phyloP scores from a whole-genome alignment of 2,329 filamentous ascomycete genomes.

The Aspergillus jensenii region DNA sequence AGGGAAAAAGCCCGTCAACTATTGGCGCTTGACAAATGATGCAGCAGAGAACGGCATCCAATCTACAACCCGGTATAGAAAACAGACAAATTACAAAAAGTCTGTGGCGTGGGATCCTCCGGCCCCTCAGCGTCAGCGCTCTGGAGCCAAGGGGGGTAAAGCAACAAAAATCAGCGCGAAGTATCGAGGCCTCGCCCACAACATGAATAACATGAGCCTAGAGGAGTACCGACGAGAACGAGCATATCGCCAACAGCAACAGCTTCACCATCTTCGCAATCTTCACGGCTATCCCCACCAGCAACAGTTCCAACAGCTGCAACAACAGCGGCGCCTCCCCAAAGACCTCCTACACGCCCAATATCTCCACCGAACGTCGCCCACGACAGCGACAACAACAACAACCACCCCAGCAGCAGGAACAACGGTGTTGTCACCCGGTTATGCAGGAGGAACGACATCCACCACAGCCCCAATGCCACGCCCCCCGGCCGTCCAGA shows the following conservation, averaged over 20 bases:
- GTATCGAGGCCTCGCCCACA: constrained; percentile 23
- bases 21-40: constrained; percentile 75
- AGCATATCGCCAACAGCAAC: constrained; percentile 1
- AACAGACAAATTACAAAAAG: constrained; percentile 44
- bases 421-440: constrained; percentile 9
- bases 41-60: constrained; percentile 69
- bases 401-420: constrained; percentile 1
- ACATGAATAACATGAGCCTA: constrained; percentile 12
- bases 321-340: constrained; percentile 11
- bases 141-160: constrained; percentile 43
- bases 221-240: constrained; percentile 23
- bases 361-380: constrained; percentile 10
- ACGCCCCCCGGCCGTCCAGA: constrained; percentile 14
- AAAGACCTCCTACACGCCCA: constrained; percentile 16
- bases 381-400: constrained; percentile 3
- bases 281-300: too few relatives aligned
- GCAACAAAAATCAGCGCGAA: constrained; percentile 38
- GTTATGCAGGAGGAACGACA: not conserved
- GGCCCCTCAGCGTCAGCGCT: constrained; percentile 40
- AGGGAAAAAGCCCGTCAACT: constrained; percentile 61
- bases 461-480: constrained; percentile 13
- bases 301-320: not conserved
- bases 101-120: constrained; percentile 36
- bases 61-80: constrained; percentile 80
- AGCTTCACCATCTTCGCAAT: not conserved